Evolutionary conservation across 176 grass and related monocot species (phyloP).

Genomic region (barley (Hordeum vulgare)): MorexV3_pseudomolecules_assembly NC_058521.1:567576932-567577431

Average conservation of each 20-base stretch:
- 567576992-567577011: not conserved
- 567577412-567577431: too few species aligned
- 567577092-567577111: not conserved
- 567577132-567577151: not conserved
- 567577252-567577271: not conserved
- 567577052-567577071: not conserved
- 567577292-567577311: not conserved
- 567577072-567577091: not conserved
- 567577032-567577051: not conserved
- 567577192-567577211: not conserved
- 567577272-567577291: not conserved
- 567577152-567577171: not conserved
- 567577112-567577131: not conserved
- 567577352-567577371: not conserved
- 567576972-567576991: not conserved
- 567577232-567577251: not conserved
- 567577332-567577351: not conserved
- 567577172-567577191: not conserved
- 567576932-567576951: not conserved
- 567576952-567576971: not conserved
- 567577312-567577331: not conserved
- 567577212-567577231: not conserved
- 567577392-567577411: too few species aligned
- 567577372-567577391: not conserved
- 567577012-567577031: not conserved